Evolutionary conservation across 2,329 filamentous ascomycete species (phyloP), one percentile per base, ranked within the genome.

Genomic region (Tolypocladium tundrense): DNA sequence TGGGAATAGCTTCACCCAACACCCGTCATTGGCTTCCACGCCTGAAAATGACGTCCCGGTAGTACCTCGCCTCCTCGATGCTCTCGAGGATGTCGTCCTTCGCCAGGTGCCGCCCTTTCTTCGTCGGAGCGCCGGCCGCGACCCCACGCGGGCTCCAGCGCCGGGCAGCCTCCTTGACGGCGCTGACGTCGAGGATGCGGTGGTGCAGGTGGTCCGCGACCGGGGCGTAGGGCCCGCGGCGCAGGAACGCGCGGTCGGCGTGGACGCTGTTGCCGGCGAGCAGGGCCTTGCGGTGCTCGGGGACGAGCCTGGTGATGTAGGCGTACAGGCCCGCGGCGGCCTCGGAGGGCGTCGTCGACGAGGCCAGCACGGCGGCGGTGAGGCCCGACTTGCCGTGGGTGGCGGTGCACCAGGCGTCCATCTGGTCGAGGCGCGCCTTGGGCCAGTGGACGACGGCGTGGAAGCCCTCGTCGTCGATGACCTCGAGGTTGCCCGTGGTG

Each of bases 191-290:
- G 53, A 97, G 75, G 62, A 99, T 88, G 19, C 94, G 84, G 73
- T 99, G 91, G 73, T 96, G 89, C 63, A 99, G 77, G 72, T 94
- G 84, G 58, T 88, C 83, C 54, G 90, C 74, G 2, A 96, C 85
- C 59, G 79, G 76, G 43, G 79, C 82, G 72, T 93, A 99, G 0
- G 92, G 91, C 58, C 79, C 79, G 61, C 83, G 82, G 6, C 84
- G 79, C 60, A 99, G 77, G 69, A 99, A 99, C 2, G 84, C 84
- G 66, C 85, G 85, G 72, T 99, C 94, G 4, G 88, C 90, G 69
- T 99, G 93, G 33, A 99, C 90, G 58, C 88, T 94, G 74, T 96
- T 99, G 2, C 94, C 94, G 0, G 94, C 92, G 45, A 99, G 78
- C 58, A 97, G 73, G 1, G 85, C 93, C 40, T 74, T 82, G 53